These are phyloP conservation scores for Suhomyces coccinellae DNA, from an alignment of 1,139 yeast genomes.

Conservation along the genomic window DNA sequence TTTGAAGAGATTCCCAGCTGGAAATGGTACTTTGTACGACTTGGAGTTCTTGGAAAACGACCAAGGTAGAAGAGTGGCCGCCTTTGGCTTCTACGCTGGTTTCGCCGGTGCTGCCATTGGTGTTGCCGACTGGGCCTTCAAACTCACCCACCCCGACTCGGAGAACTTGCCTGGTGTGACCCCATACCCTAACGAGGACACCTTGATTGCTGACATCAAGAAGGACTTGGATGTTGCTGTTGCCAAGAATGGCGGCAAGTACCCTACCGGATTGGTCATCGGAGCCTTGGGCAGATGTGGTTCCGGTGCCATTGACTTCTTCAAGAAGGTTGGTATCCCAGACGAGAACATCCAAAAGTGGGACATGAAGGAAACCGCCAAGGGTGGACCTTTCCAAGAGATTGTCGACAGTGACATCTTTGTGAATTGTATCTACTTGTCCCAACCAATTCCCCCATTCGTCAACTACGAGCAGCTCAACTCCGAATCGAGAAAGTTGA, in stretches of 20 bases:
- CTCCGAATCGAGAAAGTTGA: conserved; percentile 64
- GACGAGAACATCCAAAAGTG: conserved; percentile 81
- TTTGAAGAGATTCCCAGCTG: conserved; percentile 81
- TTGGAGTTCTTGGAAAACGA: conserved; percentile 93
- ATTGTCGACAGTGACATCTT: conserved; percentile 86
- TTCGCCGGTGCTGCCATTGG: conserved; percentile 99
- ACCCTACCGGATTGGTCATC: conserved; percentile 81
- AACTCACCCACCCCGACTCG: conserved; percentile 65
- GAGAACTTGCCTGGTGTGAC: conserved; percentile 73
- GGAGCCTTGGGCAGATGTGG: conserved; percentile 99
- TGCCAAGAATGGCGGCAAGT: conserved; percentile 57
- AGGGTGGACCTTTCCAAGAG: conserved; percentile 96
- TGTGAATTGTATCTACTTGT: conserved; percentile 91
- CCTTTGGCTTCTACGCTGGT: conserved; percentile 98
- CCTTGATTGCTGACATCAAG: conserved; percentile 69
- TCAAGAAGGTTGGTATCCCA: conserved; percentile 84
- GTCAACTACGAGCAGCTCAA: conserved; percentile 69
- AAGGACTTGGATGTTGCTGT: conserved; percentile 60
- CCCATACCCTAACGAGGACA: conserved; percentile 81
- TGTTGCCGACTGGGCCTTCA: conserved; percentile 90
- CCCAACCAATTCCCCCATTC: conserved; percentile 92
- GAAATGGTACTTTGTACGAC: conserved; percentile 88
- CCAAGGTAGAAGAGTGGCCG: conserved; percentile 97
- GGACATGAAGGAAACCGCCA: conserved; percentile 96
- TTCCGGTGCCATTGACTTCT: conserved; percentile 89